Conservation (phyloP, 1,139 yeast genomes). For the Suhomyces kunorum region DNA sequence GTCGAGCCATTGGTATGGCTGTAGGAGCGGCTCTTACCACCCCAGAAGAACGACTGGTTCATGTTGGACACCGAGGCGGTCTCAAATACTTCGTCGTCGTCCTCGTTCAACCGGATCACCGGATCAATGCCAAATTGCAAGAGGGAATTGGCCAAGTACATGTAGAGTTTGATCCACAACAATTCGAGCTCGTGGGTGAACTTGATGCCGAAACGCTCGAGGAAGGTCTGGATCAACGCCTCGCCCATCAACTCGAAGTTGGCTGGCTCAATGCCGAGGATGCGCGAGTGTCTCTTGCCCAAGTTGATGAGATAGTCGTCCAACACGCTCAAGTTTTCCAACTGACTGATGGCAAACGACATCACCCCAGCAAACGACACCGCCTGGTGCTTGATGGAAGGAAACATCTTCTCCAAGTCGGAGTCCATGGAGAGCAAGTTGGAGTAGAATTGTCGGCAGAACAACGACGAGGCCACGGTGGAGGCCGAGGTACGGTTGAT, state of each 20-base stretch:
- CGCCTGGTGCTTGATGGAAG: slow-evolving; percentile 70
- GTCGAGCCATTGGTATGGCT: slow-evolving; percentile 1
- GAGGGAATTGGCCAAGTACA: slow-evolving; percentile 64
- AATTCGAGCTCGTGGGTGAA: slow-evolving; percentile 56
- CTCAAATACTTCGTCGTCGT: slow-evolving; percentile 11
- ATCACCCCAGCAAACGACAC: slow-evolving; percentile 80
- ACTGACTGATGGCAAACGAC: slow-evolving; percentile 56
- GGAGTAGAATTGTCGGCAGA: slow-evolving; percentile 64
- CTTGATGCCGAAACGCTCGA: slow-evolving; percentile 57
- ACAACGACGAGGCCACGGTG: slow-evolving; percentile 48
- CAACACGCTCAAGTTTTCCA: slow-evolving; percentile 43
- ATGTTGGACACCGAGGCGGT: slow-evolving; percentile 9
- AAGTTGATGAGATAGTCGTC: slow-evolving; percentile 63
- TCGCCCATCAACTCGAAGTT: slow-evolving; percentile 80
- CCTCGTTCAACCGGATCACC: slow-evolving; percentile 25
- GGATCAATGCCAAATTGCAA: slow-evolving; percentile 70
- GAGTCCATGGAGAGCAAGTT: slow-evolving; percentile 58
- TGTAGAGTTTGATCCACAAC: slow-evolving; percentile 70
- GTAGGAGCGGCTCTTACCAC: slow-evolving; percentile 9
- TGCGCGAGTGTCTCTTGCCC: slow-evolving; percentile 76
- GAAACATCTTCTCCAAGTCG: slow-evolving; percentile 56
- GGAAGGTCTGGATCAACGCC: slow-evolving; percentile 71
- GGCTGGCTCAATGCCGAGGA: slow-evolving; percentile 70
- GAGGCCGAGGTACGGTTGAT: slow-evolving; percentile 23
- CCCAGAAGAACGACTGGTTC: slow-evolving; percentile 11